Conservation (phyloP, 2,329 filamentous ascomycete species). For the Sporothrix variecibatus region DNA sequence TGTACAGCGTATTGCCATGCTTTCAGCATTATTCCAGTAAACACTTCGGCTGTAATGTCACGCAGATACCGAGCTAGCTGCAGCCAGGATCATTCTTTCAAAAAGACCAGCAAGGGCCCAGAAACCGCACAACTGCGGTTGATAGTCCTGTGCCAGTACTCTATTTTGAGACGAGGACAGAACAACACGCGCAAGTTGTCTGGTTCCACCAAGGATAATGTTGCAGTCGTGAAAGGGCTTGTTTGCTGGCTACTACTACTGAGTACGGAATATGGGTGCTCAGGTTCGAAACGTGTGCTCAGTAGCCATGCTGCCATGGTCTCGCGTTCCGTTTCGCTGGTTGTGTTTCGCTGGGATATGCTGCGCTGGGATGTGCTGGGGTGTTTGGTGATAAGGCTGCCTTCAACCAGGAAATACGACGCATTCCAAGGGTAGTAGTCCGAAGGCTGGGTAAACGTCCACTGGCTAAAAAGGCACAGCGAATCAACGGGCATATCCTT, state of each 20-base stretch:
- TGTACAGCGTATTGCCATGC: no score
- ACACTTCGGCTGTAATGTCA: no score
- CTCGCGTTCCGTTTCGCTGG: neutral
- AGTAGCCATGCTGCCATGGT: neutral
- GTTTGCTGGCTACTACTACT: neutral
- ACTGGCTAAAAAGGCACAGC: neutral
- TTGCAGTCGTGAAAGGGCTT: neutral
- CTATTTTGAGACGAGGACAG: neutral
- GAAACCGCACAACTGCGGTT: neutral
- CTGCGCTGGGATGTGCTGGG: neutral
- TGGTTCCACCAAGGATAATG: neutral
- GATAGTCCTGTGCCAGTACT: neutral
- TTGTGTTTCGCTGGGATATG: neutral
- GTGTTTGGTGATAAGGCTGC: neutral
- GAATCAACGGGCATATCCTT: neutral
- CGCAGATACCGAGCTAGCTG: neutral
- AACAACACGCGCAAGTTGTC: neutral
- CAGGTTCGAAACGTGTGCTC: neutral
- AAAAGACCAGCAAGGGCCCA: neutral
- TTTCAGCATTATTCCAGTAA: no score
- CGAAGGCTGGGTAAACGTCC: neutral
- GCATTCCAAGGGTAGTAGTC: no score
- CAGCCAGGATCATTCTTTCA: neutral
- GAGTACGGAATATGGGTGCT: neutral
- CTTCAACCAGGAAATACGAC: no score